A percentile compares a stretch with the other conserved stretches of the same genome.
Conservation (phyloP, 75 land plant species). For the Azolla pinnata region DNA sequence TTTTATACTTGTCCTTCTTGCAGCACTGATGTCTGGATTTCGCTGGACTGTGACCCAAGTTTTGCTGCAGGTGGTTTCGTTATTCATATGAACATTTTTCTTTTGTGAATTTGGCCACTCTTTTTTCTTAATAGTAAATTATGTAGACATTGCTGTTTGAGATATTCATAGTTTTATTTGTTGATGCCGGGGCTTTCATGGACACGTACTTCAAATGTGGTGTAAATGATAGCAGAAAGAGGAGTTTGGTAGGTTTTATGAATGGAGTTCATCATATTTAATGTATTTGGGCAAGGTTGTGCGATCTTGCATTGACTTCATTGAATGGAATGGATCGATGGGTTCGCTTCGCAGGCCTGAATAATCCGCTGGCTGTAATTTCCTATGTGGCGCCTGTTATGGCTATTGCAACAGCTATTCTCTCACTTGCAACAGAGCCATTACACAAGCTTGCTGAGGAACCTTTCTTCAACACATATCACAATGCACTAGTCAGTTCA, state of each 20-base stretch:
- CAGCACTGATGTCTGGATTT: slow-evolving; percentile 94
- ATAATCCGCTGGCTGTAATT: slow-evolving; percentile 85
- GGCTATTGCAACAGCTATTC: slow-evolving; percentile 67
- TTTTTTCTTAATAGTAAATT: too few species aligned
- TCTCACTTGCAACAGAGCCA: slow-evolving; percentile 76
- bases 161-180: too few species aligned
- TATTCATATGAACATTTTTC: neutral
- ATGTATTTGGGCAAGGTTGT: neutral
- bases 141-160: too few species aligned
- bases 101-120: neutral
- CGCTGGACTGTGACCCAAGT: slow-evolving; percentile 97
- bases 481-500: slow-evolving; percentile 54
- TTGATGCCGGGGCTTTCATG: too few species aligned
- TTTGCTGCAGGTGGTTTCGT: slow-evolving; percentile 69
- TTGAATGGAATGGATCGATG: too few species aligned
- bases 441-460: slow-evolving; percentile 60
- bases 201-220: too few species aligned
- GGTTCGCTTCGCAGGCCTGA: slow-evolving; percentile 69
- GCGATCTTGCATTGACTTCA: neutral
- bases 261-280: neutral
- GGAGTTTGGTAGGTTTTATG: slow-evolving; percentile 52
- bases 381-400: slow-evolving; percentile 87
- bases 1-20: slow-evolving; percentile 88
- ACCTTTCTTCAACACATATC: slow-evolving; percentile 52
- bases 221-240: slow-evolving; percentile 53